A percentile compares a stretch with the other conserved stretches of the same genome.
Evolutionary conservation across 2,329 filamentous ascomycete genomes (phyloP).

Genomic region (Xylaria sp.): DNA sequence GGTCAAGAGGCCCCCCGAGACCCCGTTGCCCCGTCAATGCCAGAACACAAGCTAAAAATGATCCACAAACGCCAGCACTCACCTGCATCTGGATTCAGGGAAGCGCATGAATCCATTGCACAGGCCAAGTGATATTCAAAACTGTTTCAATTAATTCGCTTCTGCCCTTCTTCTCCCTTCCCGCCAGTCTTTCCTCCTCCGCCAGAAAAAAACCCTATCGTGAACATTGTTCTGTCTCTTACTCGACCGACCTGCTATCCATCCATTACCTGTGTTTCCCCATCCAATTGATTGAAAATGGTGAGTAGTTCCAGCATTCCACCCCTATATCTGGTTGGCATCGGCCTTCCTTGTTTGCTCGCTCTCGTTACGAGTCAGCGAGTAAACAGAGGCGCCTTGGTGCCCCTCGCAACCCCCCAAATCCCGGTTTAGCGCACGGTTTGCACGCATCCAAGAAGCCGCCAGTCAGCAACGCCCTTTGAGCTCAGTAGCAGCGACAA

Average conservation of each 20-base stretch:
- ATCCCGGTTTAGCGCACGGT: constrained; percentile 35
- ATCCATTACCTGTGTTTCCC: constrained; percentile 3
- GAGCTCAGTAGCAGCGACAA: constrained; percentile 14
- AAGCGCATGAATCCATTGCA: constrained; percentile 20
- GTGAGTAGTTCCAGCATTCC: constrained; percentile 25
- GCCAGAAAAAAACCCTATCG: constrained; percentile 34
- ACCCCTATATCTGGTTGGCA: not conserved
- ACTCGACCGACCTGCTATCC: constrained; percentile 6
- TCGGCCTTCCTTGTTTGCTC: not conserved
- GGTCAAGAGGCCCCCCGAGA: constrained; percentile 6
- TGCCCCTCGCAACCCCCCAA: constrained; percentile 34
- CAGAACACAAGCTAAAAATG: constrained; percentile 17
- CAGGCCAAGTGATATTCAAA: constrained; percentile 26
- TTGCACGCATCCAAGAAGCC: constrained; percentile 23
- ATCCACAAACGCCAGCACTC: constrained; percentile 6
- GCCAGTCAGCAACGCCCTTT: constrained; percentile 27
- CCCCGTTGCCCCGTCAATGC: constrained; percentile 37
- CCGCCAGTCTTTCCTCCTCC: constrained; percentile 20
- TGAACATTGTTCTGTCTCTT: constrained; percentile 19
- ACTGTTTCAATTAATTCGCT: constrained; percentile 22
- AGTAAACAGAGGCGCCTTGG: constrained; percentile 28
- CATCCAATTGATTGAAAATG: constrained; percentile 27
- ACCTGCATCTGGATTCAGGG: not conserved
- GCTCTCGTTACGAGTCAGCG: constrained; percentile 14
- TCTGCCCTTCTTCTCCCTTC: constrained; percentile 26